phyloP scores from a whole-genome alignment of 345 rosid species.

The Bruguiera gymnorhiza region DNA sequence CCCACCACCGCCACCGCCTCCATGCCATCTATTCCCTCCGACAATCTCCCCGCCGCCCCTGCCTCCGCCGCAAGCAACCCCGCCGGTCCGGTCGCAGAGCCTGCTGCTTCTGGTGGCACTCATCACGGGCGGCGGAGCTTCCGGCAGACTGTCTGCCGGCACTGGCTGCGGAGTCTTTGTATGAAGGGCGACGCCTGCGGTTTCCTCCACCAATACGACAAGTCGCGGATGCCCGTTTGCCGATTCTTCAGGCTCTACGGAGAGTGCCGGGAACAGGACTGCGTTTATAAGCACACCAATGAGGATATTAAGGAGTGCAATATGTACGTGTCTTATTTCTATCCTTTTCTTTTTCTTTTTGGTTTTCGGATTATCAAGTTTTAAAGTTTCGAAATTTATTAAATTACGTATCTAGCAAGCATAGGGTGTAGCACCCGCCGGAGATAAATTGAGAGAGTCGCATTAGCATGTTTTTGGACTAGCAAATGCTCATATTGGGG shows the following conservation, averaged over 20 bases:
- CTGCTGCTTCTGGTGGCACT: conserved; percentile 15
- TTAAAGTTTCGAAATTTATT: neutral
- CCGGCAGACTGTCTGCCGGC: conserved; percentile 97
- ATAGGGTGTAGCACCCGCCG: too few species aligned
- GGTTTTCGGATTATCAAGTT: too few species aligned
- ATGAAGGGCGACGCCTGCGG: conserved; percentile 99
- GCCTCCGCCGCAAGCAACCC: conserved; percentile 11
- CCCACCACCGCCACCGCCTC: conserved; percentile 52
- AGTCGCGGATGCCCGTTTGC: conserved; percentile 97
- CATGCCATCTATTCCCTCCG: conserved; percentile 49
- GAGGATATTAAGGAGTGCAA: conserved; percentile 99
- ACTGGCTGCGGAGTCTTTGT: conserved; percentile 97
- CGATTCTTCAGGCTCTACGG: conserved; percentile 81
- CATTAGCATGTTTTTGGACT: too few species aligned
- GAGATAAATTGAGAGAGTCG: too few species aligned
- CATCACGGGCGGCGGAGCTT: conserved; percentile 71
- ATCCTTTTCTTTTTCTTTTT: neutral
- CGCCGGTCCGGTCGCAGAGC: conserved; percentile 17
- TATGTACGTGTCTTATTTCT: conserved; percentile 47
- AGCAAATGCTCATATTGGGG: too few species aligned
- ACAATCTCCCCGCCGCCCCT: conserved; percentile 13
- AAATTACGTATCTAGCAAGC: too few species aligned
- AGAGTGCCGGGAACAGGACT: conserved; percentile 98
- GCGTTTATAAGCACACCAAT: conserved; percentile 92
- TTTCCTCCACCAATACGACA: conserved; percentile 95